phyloP scores from a whole-genome alignment of 2,329 filamentous ascomycete species.

The Scortechinia acanthostroma region DNA sequence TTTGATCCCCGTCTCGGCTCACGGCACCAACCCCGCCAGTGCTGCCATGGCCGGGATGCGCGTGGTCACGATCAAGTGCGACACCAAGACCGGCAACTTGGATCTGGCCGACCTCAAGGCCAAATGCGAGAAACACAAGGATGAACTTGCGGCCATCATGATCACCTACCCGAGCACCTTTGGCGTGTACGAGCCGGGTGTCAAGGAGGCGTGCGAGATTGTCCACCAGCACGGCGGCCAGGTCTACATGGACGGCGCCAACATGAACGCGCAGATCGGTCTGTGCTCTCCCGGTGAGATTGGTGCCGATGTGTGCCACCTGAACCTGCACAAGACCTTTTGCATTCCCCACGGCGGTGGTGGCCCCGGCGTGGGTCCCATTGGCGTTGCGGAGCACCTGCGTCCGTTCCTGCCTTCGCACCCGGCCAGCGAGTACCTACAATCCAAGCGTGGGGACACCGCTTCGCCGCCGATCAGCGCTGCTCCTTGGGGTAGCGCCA shows the following conservation, averaged over 20 bases:
- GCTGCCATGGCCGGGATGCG: conserved; percentile 95
- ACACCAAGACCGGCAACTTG: conserved; percentile 78
- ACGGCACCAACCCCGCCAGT: conserved; percentile 91
- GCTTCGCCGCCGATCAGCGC: conserved; percentile 71
- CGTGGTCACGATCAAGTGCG: conserved; percentile 86
- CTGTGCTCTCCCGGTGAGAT: conserved; percentile 92
- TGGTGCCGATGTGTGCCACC: conserved; percentile 90
- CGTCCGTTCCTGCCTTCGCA: conserved; percentile 67
- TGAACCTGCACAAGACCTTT: conserved; percentile 98
- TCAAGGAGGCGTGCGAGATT: conserved; percentile 77
- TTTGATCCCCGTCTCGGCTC: conserved; percentile 87
- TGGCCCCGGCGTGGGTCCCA: conserved; percentile 86
- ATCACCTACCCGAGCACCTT: conserved; percentile 93
- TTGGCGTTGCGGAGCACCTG: conserved; percentile 81
- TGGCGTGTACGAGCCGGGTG: conserved; percentile 84
- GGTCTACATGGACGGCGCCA: conserved; percentile 97
- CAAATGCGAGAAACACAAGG: conserved; percentile 82
- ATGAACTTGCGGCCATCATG: conserved; percentile 88
- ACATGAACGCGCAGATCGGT: conserved; percentile 97
- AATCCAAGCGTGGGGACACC: conserved; percentile 36
- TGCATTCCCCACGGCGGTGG: conserved; percentile 95
- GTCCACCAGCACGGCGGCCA: conserved; percentile 85
- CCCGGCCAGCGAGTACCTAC: conserved; percentile 38
- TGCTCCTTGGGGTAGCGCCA: conserved; percentile 79
- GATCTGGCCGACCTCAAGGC: conserved; percentile 78